phyloP scores from a whole-genome alignment of 495 filamentous ascomycete species.

The Neurospora pannonica region DNA sequence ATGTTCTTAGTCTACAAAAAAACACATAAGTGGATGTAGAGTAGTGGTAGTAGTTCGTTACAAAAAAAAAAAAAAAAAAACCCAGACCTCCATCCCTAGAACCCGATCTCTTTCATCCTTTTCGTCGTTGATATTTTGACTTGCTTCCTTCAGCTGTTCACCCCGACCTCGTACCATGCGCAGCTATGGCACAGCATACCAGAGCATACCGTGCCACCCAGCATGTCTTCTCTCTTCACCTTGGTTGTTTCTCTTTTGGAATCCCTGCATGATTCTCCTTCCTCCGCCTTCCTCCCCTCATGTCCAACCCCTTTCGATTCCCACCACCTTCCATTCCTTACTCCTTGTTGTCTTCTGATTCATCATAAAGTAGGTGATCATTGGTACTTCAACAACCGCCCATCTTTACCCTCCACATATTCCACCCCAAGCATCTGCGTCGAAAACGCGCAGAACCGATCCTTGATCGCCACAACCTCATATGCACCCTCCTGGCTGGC shows the following conservation, averaged over 20 bases:
- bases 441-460: constrained; percentile 78
- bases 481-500: constrained; percentile 92
- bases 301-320: not conserved
- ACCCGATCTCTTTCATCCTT: not conserved
- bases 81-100: not conserved
- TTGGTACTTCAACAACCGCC: constrained; percentile 7
- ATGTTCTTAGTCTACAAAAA: not conserved
- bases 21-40: not conserved
- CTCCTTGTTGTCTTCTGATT: not conserved
- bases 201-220: not conserved
- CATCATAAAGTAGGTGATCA: not conserved
- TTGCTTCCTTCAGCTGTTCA: not conserved
- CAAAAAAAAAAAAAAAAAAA: not conserved
- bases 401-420: constrained; percentile 35
- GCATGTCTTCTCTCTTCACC: not conserved
- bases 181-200: not conserved
- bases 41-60: not conserved
- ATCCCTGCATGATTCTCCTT: not conserved
- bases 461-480: constrained; percentile 91
- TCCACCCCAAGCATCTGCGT: constrained; percentile 35
- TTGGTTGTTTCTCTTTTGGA: not conserved
- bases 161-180: not conserved
- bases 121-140: not conserved
- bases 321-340: not conserved
- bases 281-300: not conserved